Evolutionary conservation across 441 rosid genomes (phyloP).

Genomic region (Populus trichocarpa): DNA sequence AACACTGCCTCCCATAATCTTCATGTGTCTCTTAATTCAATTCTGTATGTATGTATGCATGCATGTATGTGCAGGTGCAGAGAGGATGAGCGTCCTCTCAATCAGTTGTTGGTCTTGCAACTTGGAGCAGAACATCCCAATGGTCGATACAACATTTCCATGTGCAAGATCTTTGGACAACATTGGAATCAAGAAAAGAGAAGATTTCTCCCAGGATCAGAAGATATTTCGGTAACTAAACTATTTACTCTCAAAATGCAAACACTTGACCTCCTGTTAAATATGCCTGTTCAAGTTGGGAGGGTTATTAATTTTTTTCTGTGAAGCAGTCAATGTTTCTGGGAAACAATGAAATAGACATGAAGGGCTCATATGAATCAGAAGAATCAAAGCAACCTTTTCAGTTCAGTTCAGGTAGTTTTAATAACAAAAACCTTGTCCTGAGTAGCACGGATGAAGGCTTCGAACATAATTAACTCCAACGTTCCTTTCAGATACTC

Average conservation of each 20-base stretch:
- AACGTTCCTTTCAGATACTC: constrained; percentile 27
- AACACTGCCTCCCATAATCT: background rate
- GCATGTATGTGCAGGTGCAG: constrained; percentile 44
- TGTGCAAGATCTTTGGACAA: constrained; percentile 40
- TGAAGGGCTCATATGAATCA: constrained; percentile 18
- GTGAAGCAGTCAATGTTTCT: constrained; percentile 25
- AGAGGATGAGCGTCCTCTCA: constrained; percentile 72
- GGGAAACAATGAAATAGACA: constrained; percentile 13
- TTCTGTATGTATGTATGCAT: background rate
- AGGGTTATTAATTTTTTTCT: background rate
- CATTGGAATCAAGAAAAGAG: constrained; percentile 45
- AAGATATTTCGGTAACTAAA: constrained; percentile 29
- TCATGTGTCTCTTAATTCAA: background rate
- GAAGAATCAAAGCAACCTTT: constrained; percentile 33
- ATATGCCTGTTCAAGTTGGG: background rate
- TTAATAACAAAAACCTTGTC: background rate
- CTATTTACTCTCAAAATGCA: background rate
- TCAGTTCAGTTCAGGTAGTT: constrained; percentile 35
- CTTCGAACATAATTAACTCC: background rate
- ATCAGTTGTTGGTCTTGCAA: constrained; percentile 56
- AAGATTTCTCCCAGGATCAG: constrained; percentile 25
- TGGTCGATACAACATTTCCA: constrained; percentile 30
- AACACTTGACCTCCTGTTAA: background rate
- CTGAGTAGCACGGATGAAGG: background rate
- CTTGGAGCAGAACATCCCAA: constrained; percentile 45